Percentiles rank a stretch among this genome's conserved stretches.
phyloP scores from a whole-genome alignment of 139 green algal species.

The Zygnema cylindricum region DNA sequence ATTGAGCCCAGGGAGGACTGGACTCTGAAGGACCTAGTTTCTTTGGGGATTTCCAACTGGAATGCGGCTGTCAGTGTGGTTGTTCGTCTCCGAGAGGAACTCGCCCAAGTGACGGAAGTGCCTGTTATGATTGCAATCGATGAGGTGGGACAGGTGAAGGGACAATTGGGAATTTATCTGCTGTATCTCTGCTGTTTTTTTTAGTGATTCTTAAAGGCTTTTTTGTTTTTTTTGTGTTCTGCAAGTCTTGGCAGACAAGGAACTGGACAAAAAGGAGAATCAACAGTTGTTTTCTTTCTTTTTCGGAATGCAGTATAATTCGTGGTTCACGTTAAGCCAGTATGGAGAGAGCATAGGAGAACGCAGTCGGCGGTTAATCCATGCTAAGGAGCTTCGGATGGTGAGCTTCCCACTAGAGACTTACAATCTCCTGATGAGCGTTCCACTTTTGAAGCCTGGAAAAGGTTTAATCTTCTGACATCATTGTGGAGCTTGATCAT shows the following conservation, averaged over 20 bases:
- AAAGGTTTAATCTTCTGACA: no score
- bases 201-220: no score
- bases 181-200: no score
- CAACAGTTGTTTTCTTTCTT: constrained; percentile 9
- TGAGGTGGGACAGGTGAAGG: constrained; percentile 52
- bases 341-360: constrained; percentile 28
- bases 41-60: neutral
- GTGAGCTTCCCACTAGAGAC: neutral
- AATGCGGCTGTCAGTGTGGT: constrained; percentile 41
- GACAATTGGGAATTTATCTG: no score
- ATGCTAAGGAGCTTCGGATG: constrained; percentile 43
- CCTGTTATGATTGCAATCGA: constrained; percentile 54
- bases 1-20: neutral
- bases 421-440: neutral
- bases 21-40: constrained; percentile 33
- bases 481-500: no score
- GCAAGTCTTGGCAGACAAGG: no score
- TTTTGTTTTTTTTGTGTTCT: no score
- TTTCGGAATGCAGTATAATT: constrained; percentile 35
- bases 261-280: constrained; percentile 3
- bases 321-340: constrained; percentile 47
- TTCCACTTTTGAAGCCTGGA: no score
- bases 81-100: constrained; percentile 39
- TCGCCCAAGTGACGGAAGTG: constrained; percentile 34
- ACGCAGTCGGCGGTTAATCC: constrained; percentile 27